Base-by-base conservation (phyloP, 805 yeast species). In the Pichia membranifaciens region DNA sequence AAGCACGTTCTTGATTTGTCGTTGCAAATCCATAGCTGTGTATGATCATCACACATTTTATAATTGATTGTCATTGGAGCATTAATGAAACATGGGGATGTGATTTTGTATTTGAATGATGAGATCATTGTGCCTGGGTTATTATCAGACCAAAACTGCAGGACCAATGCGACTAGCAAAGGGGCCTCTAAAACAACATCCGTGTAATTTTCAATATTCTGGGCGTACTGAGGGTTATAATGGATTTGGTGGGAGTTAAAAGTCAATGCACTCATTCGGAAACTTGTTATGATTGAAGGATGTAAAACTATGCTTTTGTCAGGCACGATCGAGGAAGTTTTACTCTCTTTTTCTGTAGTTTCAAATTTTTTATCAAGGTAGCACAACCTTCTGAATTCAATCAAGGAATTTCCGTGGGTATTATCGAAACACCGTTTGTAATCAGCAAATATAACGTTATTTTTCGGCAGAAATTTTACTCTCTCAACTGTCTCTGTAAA, bases 211-310 rank as follows among this genome's bases (percentile, higher is more conserved):
- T 91, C 98, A 2, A 56, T 57, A 0, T 59, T 47, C 3, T 45
- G 54, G 7, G 87, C 73, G 60, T 86, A 87, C 1, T 53, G 53
- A 5, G 63, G 60, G 58, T 87, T 86, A 62, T 80, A 82, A 65
- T 91, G 99, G 35, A 91, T 87, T 49, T 75, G 74, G 64, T 91
- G 99, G 3, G 95, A 73, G 61, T 91, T 91, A 66, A 81, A 82
- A 1, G 93, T 82, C 45, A 93, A 62, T 12, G 87, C 83, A 39
- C 91, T 81, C 65, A 81, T 86, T 51, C 87, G 68, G 53, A 80
- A 73, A 32, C 80, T 69, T 35, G 78, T 70, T 7, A 70, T 58
- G 45, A 66, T 64, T 5, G 75, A 58, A 37, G 77, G 74, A 20
- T 47, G 65, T 37, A 71, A 57, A 20, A 54, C 55, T 41, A 58